These are phyloP conservation scores for Stephanodiscus minutulus DNA, from an alignment of 108 stramenopile genomes.

Conservation along the genomic window DNA sequence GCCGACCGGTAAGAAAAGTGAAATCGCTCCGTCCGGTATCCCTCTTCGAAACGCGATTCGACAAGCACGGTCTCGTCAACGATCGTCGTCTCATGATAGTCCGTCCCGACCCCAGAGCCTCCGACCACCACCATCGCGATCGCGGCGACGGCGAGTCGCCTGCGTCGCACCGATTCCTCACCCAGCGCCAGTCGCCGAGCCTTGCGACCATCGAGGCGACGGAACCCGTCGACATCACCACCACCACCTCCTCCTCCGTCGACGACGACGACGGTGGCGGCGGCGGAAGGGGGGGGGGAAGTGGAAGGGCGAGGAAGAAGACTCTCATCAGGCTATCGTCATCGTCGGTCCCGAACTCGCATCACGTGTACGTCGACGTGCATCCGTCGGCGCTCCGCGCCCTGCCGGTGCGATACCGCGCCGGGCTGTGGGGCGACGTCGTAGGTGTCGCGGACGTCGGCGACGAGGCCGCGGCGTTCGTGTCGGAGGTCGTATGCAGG, in stretches of 20 bases:
- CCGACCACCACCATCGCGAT: background rate
- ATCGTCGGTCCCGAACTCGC: background rate
- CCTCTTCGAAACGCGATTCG: constrained; percentile 43
- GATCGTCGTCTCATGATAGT: constrained; percentile 84
- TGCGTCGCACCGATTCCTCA: constrained; percentile 78
- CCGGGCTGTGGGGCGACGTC: constrained; percentile 71
- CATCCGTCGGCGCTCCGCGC: constrained; percentile 12
- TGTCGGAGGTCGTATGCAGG: constrained; percentile 48
- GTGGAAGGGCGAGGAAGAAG: background rate
- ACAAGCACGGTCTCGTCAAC: constrained; percentile 53
- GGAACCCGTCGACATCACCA: constrained; percentile 4
- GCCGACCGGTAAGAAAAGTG: no score
- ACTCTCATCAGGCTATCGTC: constrained; percentile 19
- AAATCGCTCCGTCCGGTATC: constrained; percentile 77
- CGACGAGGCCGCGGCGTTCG: constrained; percentile 71
- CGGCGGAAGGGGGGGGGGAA: no score
- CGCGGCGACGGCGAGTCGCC: constrained; percentile 20
- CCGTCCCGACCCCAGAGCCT: constrained; percentile 36
- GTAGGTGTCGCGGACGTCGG: constrained; percentile 75
- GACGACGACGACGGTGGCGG: no score
- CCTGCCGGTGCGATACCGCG: constrained; percentile 32
- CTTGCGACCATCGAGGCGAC: constrained; percentile 62
- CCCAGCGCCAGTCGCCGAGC: constrained; percentile 74
- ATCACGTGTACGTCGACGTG: constrained; percentile 14
- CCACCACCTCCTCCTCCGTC: background rate